phyloP scores from a whole-genome alignment of 139 green algal genomes.

The Tetradesmus obliquus region DNA sequence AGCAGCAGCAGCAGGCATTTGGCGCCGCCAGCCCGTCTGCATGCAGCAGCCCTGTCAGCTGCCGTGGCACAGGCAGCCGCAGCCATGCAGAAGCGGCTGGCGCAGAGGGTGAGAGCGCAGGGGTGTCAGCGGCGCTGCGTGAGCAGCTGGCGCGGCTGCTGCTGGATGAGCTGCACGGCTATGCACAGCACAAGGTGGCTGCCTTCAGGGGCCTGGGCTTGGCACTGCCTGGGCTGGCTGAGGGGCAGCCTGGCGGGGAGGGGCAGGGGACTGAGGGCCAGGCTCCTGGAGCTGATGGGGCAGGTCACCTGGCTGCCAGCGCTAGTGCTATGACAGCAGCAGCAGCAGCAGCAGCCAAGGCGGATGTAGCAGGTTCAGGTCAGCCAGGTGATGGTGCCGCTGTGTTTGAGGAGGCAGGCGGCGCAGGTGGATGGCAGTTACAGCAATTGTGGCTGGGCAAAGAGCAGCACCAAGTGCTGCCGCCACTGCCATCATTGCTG shows the following conservation, averaged over 20 bases:
- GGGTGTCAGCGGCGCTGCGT: neutral
- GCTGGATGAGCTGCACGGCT: constrained; percentile 39
- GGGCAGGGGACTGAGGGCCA: neutral
- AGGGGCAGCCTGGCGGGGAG: neutral
- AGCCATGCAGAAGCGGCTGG: neutral
- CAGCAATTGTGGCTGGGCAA: neutral
- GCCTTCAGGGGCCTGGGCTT: constrained; percentile 12
- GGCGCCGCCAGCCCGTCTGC: neutral
- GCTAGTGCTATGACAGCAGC: neutral
- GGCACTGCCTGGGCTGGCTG: neutral
- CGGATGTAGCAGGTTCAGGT: neutral
- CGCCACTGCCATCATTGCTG: constrained; percentile 24
- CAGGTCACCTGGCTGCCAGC: neutral
- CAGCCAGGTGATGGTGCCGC: neutral
- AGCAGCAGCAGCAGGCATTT: neutral
- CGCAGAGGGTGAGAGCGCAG: neutral
- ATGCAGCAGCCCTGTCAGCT: neutral
- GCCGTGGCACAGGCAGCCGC: neutral
- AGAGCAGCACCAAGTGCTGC: constrained; percentile 26
- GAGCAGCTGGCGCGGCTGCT: constrained; percentile 40
- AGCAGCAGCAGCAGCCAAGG: neutral
- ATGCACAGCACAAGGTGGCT: neutral
- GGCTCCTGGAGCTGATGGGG: neutral
- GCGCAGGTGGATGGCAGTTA: neutral
- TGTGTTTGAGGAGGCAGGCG: neutral